Percentiles rank a stretch among this genome's conserved stretches.
These are phyloP conservation scores for Drechslerella coelobrocha DNA, from an alignment of 2,329 filamentous ascomycete species.

Conservation along the genomic window DNA sequence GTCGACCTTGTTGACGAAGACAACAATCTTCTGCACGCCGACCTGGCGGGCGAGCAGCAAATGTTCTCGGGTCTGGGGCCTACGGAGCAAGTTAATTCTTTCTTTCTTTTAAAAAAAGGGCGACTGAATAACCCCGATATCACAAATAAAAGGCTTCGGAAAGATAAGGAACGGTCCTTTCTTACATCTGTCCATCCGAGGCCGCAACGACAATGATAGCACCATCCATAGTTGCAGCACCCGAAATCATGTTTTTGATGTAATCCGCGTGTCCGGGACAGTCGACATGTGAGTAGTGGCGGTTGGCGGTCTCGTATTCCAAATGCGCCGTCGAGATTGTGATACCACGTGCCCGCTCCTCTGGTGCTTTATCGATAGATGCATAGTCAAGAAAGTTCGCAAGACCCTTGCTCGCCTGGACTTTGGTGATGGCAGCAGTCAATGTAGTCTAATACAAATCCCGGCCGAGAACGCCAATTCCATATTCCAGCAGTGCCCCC, in stretches of 20 bases:
- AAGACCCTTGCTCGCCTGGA: constrained; percentile 91
- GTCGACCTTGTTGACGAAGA: constrained; percentile 99
- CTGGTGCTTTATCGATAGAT: constrained; percentile 97
- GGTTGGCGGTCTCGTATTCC: constrained; percentile 91
- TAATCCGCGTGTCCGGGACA: constrained; percentile 99
- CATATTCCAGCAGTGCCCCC: neutral
- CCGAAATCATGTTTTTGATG: constrained; percentile 99
- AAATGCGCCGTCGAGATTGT: constrained; percentile 98
- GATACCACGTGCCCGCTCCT: constrained; percentile 99
- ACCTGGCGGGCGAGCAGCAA: constrained; percentile 96
- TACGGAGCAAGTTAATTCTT: constrained; percentile 55
- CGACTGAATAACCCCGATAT: too few species aligned
- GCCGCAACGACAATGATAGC: constrained; percentile 98
- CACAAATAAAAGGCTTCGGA: too few species aligned
- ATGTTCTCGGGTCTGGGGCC: constrained; percentile 97
- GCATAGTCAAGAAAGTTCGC: constrained; percentile 97
- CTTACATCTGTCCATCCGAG: constrained; percentile 93
- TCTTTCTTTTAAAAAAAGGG: neutral
- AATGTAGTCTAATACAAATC: constrained; percentile 78
- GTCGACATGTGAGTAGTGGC: constrained; percentile 99
- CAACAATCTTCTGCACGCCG: constrained; percentile 95
- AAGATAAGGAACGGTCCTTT: constrained; percentile 8
- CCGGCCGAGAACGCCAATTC: neutral
- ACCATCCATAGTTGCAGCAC: constrained; percentile 98
- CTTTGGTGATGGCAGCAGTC: constrained; percentile 98